Evolutionary conservation across 805 yeast species (phyloP).

Genomic region (Lipomyces kockii): DNA sequence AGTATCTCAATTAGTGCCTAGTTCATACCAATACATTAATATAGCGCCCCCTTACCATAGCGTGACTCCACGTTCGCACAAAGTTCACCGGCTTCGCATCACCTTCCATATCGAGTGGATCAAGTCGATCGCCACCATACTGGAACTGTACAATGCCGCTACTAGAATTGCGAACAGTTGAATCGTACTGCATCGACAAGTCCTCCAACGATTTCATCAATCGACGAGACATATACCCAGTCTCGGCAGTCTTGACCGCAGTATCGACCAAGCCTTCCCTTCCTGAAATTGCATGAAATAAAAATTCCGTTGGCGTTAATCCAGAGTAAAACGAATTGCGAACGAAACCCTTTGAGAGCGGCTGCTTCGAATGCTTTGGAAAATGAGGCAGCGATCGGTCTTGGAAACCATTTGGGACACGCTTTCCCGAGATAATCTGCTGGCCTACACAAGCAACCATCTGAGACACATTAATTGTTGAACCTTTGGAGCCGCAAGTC

Average conservation of each 20-base stretch:
- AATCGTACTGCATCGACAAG: constrained; percentile 88
- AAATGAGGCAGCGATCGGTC: constrained; percentile 98
- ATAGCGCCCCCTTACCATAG: constrained; percentile 45
- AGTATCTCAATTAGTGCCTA: constrained; percentile 27
- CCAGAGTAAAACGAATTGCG: constrained; percentile 95
- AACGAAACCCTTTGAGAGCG: constrained; percentile 97
- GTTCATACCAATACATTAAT: neutral
- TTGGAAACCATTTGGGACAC: constrained; percentile 99
- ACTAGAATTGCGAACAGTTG: constrained; percentile 91
- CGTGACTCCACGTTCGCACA: constrained; percentile 92
- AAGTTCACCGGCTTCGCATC: constrained; percentile 96
- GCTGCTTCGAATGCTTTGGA: constrained; percentile 92
- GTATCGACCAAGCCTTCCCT: constrained; percentile 99
- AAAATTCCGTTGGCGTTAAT: constrained; percentile 91
- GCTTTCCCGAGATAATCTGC: constrained; percentile 96
- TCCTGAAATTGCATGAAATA: constrained; percentile 98
- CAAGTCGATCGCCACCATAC: constrained; percentile 98
- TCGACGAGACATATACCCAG: constrained; percentile 98
- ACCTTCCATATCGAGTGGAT: constrained; percentile 99
- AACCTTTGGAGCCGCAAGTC: constrained; percentile 98
- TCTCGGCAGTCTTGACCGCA: constrained; percentile 98
- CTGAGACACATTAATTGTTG: constrained; percentile 95
- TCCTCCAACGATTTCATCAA: constrained; percentile 98
- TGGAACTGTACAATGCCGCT: constrained; percentile 97
- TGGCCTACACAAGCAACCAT: constrained; percentile 99